A percentile compares a stretch with the other conserved stretches of the same genome.
Evolutionary conservation across 805 yeast species (phyloP).

Genomic region (Starmerella floris): DNA sequence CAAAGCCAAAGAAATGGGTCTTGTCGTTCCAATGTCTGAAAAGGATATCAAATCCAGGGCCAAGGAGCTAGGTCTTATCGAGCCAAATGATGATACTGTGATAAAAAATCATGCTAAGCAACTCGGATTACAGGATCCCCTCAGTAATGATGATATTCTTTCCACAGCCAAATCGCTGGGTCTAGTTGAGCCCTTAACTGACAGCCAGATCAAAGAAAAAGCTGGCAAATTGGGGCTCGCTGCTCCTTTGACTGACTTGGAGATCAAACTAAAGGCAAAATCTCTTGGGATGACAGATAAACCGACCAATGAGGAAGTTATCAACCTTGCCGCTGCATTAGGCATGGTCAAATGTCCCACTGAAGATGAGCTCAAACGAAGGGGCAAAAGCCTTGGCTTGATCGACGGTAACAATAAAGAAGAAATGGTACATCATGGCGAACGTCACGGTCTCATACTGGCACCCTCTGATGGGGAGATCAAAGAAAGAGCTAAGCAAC

Average conservation of each 20-base stretch:
- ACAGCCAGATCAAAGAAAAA: slow-evolving; percentile 2
- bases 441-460: slow-evolving; percentile 7
- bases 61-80: slow-evolving; percentile 7
- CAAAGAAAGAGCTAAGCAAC: slow-evolving; percentile 3
- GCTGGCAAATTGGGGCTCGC: slow-evolving; percentile 2
- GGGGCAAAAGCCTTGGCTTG: slow-evolving; percentile 13
- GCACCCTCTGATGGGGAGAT: slow-evolving; percentile 6
- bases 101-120: background rate
- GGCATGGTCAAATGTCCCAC: too few species aligned
- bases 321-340: slow-evolving; percentile 6
- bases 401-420: background rate
- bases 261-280: background rate
- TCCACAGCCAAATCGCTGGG: slow-evolving; percentile 9
- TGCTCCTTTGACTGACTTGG: background rate
- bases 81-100: slow-evolving; percentile 4
- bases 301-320: slow-evolving; percentile 4
- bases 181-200: slow-evolving; percentile 4
- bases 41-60: slow-evolving; percentile 1
- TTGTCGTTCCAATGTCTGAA: slow-evolving; percentile 3
- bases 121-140: slow-evolving; percentile 13
- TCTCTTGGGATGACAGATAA: background rate
- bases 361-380: slow-evolving; percentile 4
- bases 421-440: slow-evolving; percentile 6
- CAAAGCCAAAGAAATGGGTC: slow-evolving; percentile 10
- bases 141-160: slow-evolving; percentile 2